Percentiles rank a stretch among this genome's conserved stretches.
phyloP scores from a whole-genome alignment of 768 basidiomycete genomes.

The Cubamyces sp. region DNA sequence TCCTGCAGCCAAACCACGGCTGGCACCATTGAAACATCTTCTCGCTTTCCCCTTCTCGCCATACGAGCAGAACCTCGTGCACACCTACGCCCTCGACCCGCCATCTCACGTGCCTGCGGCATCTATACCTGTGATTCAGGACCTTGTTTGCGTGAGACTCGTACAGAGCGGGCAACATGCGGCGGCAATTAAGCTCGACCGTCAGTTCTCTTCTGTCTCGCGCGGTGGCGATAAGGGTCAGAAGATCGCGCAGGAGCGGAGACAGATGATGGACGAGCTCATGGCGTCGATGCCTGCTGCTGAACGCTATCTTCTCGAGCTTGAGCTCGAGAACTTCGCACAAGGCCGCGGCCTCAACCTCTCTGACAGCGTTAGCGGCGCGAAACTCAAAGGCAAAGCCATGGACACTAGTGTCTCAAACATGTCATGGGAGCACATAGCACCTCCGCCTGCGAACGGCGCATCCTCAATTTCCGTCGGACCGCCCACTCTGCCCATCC shows the following conservation, averaged over 20 bases:
- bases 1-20: constrained; percentile 58
- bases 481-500: constrained; percentile 29
- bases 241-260: constrained; percentile 53
- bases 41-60: constrained; percentile 66
- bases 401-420: constrained; percentile 50
- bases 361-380: constrained; percentile 4
- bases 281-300: constrained; percentile 62
- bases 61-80: constrained; percentile 64
- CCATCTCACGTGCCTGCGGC: constrained; percentile 49
- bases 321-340: constrained; percentile 49
- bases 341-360: constrained; percentile 27
- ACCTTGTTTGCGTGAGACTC: constrained; percentile 78
- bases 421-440: constrained; percentile 66
- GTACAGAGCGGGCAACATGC: constrained; percentile 71
- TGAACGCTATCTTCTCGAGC: constrained; percentile 66
- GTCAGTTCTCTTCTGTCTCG: constrained; percentile 49
- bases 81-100: constrained; percentile 60
- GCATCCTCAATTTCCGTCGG: constrained; percentile 18
- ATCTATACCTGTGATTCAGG: constrained; percentile 65
- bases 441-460: constrained; percentile 30
- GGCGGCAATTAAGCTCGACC: constrained; percentile 78
- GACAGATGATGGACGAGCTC: constrained; percentile 72
- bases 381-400: constrained; percentile 25
- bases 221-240: constrained; percentile 38
- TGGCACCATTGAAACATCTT: constrained; percentile 60